Evolutionary conservation across 176 grass and related monocot genomes (phyloP).

Genomic region (Bonia amplexicaulis): DNA sequence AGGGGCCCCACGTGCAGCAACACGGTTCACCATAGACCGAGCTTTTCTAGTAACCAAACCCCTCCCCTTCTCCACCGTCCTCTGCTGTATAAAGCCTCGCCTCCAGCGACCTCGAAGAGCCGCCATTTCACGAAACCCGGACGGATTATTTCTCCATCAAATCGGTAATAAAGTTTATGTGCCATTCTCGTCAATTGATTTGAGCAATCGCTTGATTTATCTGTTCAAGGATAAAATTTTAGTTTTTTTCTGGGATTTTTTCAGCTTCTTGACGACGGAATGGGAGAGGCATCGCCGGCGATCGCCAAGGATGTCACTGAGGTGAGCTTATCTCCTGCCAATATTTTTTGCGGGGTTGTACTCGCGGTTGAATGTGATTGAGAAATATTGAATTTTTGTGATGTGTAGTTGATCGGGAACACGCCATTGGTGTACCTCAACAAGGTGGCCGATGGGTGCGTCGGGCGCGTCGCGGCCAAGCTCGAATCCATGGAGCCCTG

Average conservation of each 20-base stretch:
- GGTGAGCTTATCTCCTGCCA: constrained; percentile 29
- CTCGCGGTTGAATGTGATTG: neutral
- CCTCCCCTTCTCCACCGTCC: neutral
- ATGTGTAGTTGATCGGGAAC: constrained; percentile 73
- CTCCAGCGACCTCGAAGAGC: neutral
- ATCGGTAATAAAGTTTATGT: neutral
- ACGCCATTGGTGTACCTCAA: constrained; percentile 91
- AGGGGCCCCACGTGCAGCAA: neutral
- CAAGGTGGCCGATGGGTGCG: constrained; percentile 66
- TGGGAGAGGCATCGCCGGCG: constrained; percentile 44
- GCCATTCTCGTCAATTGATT: neutral
- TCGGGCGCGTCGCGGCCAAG: constrained; percentile 74
- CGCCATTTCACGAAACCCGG: neutral
- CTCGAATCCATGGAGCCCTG: constrained; percentile 95
- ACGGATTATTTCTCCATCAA: neutral
- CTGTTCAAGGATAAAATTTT: neutral
- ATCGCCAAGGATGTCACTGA: constrained; percentile 82
- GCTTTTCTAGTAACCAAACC: rapidly evolving
- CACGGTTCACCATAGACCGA: neutral
- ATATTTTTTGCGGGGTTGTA: neutral
- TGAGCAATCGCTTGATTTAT: neutral
- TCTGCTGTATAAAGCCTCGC: constrained; percentile 17
- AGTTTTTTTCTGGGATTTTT: neutral
- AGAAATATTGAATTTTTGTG: neutral
- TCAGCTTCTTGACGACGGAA: constrained; percentile 8